Evolutionary conservation across 441 rosid genomes (phyloP), one percentile per base, ranked within the genome.

Genomic region (Pelargonium fulgidum): DNA sequence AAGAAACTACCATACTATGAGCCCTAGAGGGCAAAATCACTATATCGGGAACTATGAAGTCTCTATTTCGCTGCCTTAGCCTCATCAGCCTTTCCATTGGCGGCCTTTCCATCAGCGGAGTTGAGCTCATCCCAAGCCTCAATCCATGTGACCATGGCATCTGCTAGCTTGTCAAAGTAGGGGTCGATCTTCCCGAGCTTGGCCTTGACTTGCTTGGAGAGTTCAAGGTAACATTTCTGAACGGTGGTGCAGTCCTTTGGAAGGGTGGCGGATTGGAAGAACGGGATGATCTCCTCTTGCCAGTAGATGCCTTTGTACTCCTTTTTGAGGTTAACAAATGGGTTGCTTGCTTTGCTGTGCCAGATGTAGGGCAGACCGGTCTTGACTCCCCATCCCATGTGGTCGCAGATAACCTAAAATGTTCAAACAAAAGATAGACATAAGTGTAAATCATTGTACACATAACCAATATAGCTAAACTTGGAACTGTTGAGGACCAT

Each of bases 221-320:
- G 84, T 73, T 89, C 97, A 42, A 89, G 63, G 83, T 93, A 93
- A 81, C 98, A 93, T 67, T 90, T 83, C 69, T 93, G 98, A 68
- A 93, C 97, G 20, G 88, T 81, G 33, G 84, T 86, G 85, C 94
- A 84, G 22, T 90, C 97, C 79, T 89, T 85, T 0, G 98, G 85
- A 33, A 93, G 91, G 62, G 75, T 62, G 0, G 54, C 87, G n/a
- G 87, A 75, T 74, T 90, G 97, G 89, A 93, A 93, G 84, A 90
- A 93, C 7, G 98, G 98, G 76, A 93, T 93, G 76, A 93, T 89
- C 82, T 93, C 98, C 83, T 93, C 97, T 80, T 93, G 98, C 98
- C 98, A 93, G 86, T 83, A 90, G 59, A 52, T 52, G 20, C 59
- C 59, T 19, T 52, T 52, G 59, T 52, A 52, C 59, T 52, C 59